Percentiles rank a stretch among this genome's conserved stretches.
phyloP scores from a whole-genome alignment of 2,329 filamentous ascomycete species.

The Fusarium sp. region DNA sequence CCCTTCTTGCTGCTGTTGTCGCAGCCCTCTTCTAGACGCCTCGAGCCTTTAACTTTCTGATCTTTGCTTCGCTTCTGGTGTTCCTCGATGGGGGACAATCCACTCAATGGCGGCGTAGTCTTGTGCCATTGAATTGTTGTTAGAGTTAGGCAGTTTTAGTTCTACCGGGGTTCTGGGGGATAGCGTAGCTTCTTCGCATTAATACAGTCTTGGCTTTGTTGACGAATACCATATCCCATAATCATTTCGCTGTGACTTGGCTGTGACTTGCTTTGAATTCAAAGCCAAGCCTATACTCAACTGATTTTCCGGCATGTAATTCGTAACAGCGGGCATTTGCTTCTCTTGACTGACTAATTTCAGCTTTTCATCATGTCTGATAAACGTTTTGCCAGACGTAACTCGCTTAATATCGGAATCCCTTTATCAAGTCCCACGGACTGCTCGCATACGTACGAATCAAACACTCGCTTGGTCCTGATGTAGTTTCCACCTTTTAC shows the following conservation, averaged over 20 bases:
- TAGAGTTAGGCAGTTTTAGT: conserved; percentile 25
- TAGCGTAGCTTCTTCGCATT: conserved; percentile 22
- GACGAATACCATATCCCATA: background rate
- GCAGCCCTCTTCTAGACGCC: conserved; percentile 33
- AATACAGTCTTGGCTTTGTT: conserved; percentile 12
- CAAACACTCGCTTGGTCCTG: conserved; percentile 23
- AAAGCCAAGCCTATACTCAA: background rate
- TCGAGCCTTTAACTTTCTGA: conserved; percentile 1
- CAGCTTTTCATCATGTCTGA: no score
- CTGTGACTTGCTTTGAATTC: background rate
- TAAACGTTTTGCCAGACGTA: no score
- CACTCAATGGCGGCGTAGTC: conserved; percentile 13
- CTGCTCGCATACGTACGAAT: conserved; percentile 2
- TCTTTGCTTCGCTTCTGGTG: conserved; percentile 16
- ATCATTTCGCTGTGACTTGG: background rate
- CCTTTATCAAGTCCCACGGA: background rate
- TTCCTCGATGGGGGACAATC: conserved; percentile 19
- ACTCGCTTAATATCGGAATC: no score
- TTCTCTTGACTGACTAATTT: background rate
- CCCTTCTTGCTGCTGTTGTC: conserved; percentile 33
- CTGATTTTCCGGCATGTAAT: background rate
- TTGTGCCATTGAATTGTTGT: conserved; percentile 31
- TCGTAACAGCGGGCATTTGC: background rate
- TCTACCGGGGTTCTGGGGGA: conserved; percentile 19
- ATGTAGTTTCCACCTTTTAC: conserved; percentile 26